Evolutionary conservation across 176 grass and related monocot genomes (phyloP), one percentile per base, ranked within the genome.

Genomic region (Cocos nucifera): DNA sequence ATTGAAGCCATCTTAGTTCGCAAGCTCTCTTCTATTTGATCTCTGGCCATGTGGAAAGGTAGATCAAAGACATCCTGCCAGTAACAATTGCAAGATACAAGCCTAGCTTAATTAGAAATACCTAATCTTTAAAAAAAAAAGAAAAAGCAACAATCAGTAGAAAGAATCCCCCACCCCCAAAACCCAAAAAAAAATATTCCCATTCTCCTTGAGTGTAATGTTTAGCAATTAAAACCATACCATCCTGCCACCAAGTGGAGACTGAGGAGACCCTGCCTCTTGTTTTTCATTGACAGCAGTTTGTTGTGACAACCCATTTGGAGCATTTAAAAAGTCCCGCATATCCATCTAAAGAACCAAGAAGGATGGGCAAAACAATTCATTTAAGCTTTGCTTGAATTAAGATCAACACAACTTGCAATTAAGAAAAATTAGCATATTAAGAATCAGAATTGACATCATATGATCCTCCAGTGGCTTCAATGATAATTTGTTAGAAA

Each of bases 11-110:
- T 98, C 80, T 98, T 98, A 19, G 94, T 98, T 12, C 94, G 84
- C 51, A 98, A 80, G 60, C 94, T 98, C 84, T 98, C 94, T 73
- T 93, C 94, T 71, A 98, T 98, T 75, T 98, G 94, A 69, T 89
- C 94, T 81, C 94, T 89, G 4, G 94, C 94, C 88, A 98, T 98
- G 79, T 98, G 94, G 76, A 98, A 98, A 52, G 94, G 94, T 70
- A 98, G 57, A 48, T 93, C 94, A 77, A 98, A 98, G 53, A 98
- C 85, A 77, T 98, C 94, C 94, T 98, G 70, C 56, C 78, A 57
- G 28, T 52, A 48, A 25, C 75, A 15, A 30, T 57, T 12, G 9
- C 35, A 44, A 2, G 32, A 35, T 9, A 35, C 32, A 35, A 8
- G 32, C 1, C 32, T 35, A 35, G 35, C 1, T 14, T 44, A 44